Conservation (phyloP, 352 stramenopile genomes). For the Pythium monospermum region DNA sequence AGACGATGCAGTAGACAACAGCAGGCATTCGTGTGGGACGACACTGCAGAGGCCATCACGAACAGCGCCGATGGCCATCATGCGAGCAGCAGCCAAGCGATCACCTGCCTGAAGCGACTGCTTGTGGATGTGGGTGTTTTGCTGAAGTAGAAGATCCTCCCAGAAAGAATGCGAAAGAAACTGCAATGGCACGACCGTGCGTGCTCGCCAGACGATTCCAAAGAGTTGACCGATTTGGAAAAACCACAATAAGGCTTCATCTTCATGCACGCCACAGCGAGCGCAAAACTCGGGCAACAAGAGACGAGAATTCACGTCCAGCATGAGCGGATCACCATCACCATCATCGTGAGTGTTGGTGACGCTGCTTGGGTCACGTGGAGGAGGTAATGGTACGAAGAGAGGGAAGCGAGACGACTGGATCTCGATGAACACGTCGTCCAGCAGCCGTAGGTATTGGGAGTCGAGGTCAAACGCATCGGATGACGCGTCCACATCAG, state of each 20-base stretch:
- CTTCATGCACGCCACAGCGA: not conserved
- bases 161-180: constrained; percentile 46
- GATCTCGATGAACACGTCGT: constrained; percentile 39
- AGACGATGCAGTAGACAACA: constrained; percentile 31
- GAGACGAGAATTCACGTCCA: constrained; percentile 52
- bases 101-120: not conserved
- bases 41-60: constrained; percentile 53
- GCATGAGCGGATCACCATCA: not conserved
- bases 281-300: constrained; percentile 20
- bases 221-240: constrained; percentile 53
- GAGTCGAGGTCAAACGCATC: constrained; percentile 3
- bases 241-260: constrained; percentile 44
- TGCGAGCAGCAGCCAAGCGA: not conserved
- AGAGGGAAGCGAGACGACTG: constrained; percentile 61
- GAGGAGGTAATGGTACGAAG: constrained; percentile 28
- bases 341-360: not conserved
- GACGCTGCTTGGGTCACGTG: not conserved
- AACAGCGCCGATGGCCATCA: constrained; percentile 28
- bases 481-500: not conserved
- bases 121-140: no score
- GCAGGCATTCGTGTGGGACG: constrained; percentile 41
- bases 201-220: constrained; percentile 55
- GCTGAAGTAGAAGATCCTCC: constrained; percentile 15
- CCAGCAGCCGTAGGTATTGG: constrained; percentile 48
- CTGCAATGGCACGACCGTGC: constrained; percentile 41